Evolutionary conservation across 345 rosid species (phyloP).

Genomic region (Garcia nutans): DNA sequence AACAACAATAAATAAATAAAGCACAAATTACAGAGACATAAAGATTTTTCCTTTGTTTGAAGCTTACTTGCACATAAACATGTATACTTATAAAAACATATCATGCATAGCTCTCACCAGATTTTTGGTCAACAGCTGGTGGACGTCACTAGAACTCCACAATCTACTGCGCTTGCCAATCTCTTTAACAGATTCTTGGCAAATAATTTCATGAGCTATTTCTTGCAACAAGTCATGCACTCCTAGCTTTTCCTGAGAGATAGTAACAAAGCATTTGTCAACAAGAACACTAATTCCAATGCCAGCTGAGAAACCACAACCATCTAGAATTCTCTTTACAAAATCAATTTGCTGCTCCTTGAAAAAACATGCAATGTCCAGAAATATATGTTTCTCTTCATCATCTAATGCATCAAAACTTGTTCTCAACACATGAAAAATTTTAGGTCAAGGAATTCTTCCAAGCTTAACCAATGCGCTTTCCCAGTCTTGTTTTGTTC

Average conservation of each 20-base stretch:
- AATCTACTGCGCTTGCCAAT: neutral
- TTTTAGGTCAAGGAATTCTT: too few relatives aligned
- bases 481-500: neutral
- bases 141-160: neutral
- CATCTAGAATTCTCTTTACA: neutral
- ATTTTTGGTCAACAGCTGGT: neutral
- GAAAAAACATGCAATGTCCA: conserved; percentile 1
- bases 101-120: neutral
- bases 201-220: neutral
- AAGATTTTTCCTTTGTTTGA: too few relatives aligned
- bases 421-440: neutral
- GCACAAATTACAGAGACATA: neutral
- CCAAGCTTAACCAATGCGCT: neutral
- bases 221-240: neutral
- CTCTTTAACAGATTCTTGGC: neutral
- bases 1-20: neutral
- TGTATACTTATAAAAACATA: too few relatives aligned
- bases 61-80: neutral
- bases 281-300: neutral
- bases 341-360: neutral
- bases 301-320: neutral
- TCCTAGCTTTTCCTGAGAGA: neutral
- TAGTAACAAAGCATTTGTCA: neutral
- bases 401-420: neutral
- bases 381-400: neutral